A percentile compares a stretch with the other conserved stretches of the same genome.
phyloP scores from a whole-genome alignment of 768 basidiomycete species.

The Leccinum subgranulosum region DNA sequence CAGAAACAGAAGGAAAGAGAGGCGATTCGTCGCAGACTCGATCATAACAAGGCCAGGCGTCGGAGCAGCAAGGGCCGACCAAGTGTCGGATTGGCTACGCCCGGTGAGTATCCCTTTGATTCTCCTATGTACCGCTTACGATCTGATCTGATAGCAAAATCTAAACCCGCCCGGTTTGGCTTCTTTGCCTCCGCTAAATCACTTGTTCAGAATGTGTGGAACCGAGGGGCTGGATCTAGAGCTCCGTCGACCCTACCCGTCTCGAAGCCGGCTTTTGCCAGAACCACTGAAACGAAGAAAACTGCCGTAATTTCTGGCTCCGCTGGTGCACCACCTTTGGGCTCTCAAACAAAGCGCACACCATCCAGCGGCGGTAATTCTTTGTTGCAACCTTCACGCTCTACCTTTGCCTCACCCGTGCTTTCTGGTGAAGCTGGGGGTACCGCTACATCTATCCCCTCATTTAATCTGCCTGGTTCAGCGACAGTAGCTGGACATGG shows the following conservation, averaged over 20 bases:
- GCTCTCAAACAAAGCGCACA: constrained; percentile 16
- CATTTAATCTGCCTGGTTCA: constrained; percentile 10
- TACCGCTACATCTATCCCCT: constrained; percentile 13
- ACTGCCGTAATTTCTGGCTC: constrained; percentile 15
- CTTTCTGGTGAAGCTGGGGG: constrained; percentile 7
- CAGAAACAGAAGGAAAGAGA: constrained; percentile 48
- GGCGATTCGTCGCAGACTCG: constrained; percentile 60
- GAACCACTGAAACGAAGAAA: constrained; percentile 20
- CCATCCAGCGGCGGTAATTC: constrained; percentile 15
- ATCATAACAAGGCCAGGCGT: constrained; percentile 62
- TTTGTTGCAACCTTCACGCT: constrained; percentile 7
- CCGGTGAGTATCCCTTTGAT: constrained; percentile 34
- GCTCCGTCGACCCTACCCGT: constrained; percentile 25
- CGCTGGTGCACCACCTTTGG: constrained; percentile 18
- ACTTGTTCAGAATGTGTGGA: constrained; percentile 73
- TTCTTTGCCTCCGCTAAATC: constrained; percentile 70
- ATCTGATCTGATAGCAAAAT: constrained; percentile 33
- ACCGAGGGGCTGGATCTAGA: constrained; percentile 43
- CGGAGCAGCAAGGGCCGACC: constrained; percentile 60
- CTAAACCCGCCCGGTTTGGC: constrained; percentile 54
- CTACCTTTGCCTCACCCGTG: constrained; percentile 12
- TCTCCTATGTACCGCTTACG: constrained; percentile 4
- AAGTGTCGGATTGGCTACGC: constrained; percentile 39
- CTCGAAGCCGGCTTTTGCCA: constrained; percentile 24
- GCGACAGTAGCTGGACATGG: constrained; percentile 18